A percentile compares a stretch with the other conserved stretches of the same genome.
Evolutionary conservation across 768 basidiomycete species (phyloP).

Genomic region (Tulasnella calospora): DNA sequence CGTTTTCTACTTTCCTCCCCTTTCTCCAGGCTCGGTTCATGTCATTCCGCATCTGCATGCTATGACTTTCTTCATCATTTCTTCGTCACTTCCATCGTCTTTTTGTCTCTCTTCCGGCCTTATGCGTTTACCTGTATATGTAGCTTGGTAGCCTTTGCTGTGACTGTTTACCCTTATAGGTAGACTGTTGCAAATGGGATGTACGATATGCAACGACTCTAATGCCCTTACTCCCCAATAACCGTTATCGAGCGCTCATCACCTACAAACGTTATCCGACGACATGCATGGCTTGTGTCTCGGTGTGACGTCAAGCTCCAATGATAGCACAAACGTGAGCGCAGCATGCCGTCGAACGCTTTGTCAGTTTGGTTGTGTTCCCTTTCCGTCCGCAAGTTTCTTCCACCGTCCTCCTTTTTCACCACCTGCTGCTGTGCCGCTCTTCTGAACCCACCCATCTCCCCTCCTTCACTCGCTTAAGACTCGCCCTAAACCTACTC

Average conservation of each 20-base stretch:
- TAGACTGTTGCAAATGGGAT: background rate
- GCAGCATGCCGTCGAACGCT: background rate
- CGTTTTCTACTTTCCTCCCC: constrained; percentile 8
- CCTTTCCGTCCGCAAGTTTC: constrained; percentile 8
- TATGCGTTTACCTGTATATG: constrained; percentile 9
- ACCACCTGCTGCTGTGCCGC: constrained; percentile 28
- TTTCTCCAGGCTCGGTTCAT: constrained; percentile 27
- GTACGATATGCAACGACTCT: background rate
- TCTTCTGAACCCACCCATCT: constrained; percentile 31
- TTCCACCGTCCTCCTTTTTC: constrained; percentile 29
- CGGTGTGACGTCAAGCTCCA: background rate
- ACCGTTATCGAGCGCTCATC: background rate
- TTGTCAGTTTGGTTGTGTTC: background rate
- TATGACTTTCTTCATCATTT: constrained; percentile 7
- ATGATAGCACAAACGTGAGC: background rate
- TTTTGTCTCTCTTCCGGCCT: constrained; percentile 14
- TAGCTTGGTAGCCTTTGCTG: constrained; percentile 2
- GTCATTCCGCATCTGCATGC: constrained; percentile 8
- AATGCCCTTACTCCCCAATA: background rate
- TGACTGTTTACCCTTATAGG: background rate
- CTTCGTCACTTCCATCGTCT: background rate
- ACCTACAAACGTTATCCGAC: background rate
- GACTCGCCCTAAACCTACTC: constrained; percentile 19
- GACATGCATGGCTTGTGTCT: background rate
- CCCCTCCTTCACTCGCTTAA: constrained; percentile 25